Base-by-base conservation (phyloP, 805 yeast species). In the Wickerhamiella brachini region DNA sequence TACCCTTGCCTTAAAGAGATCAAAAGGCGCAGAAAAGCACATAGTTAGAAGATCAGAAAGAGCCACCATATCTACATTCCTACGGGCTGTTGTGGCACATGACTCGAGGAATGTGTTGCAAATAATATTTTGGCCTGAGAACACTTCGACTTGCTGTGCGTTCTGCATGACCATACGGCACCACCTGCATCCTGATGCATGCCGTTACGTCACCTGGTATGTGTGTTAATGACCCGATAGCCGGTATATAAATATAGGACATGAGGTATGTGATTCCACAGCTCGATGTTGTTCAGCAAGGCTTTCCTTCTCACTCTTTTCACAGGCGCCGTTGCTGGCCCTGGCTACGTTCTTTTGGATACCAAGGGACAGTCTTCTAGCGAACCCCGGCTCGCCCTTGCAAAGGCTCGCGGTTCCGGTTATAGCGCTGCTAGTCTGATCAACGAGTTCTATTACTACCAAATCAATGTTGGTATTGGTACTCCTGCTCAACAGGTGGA, bases 401-500 rank as follows among this genome's bases (percentile, higher is more conserved):
- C 42, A 18, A 38, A 17, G 21, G 20, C 42, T 12, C 20, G 21
- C 18, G 21, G 8, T 5, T 12, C 42, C 9, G 20, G 21, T 21
- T 38, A 38, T 18, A 18, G 21, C 5, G 44, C 23, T 20, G 50
- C 49, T 7, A 21, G 24, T 20, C 46, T 50, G 49, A 43, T 22
- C 18, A 58, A 58, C 44, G 42, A 47, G 39, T 52, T 52, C 37
- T 56, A 37, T 21, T 57, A 49, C 50, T 65, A 63, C 52, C 55
- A 57, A 22, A 57, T 62, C 17, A 49, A 45, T 12, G 60, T 67
- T 17, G 62, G 61, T 13, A 54, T 66, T 3, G 89, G 90, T 2
- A 75, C 85, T 0, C 73, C 79, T 0, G 56, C 68, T 0, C 81
- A 81, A 55, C 55, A 65, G 3, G 69, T 81, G 5, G 69, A 68